Evolutionary conservation across 768 basidiomycete genomes (phyloP), one percentile per base, ranked within the genome.

Genomic region (Hygrophoropsis aurantiaca): DNA sequence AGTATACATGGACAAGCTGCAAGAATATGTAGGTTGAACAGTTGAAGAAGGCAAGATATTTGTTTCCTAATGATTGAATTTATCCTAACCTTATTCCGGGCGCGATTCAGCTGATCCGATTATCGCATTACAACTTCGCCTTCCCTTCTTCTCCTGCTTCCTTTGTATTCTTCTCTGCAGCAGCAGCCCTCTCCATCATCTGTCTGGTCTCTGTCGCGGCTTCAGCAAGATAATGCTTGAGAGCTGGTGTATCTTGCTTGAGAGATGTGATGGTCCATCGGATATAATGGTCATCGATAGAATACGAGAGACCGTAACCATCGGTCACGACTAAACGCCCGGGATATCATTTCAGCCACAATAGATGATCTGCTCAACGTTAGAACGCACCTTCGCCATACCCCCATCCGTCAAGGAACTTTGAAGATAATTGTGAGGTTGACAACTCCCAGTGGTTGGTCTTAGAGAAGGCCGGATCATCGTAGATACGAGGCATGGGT

Each of bases 381-480:
- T 19, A 47, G 7, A 20, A 66, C 78, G 53, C 49, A 90, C 90
- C 90, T 78, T 95, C 91, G 7, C 94, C 93, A 61, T 97, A 97
- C 11, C 95, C 97, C 95, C 95, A 98, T 18, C 93, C 93, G 56
- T 94, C 90, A 26, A 99, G 72, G 65, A 78, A 94, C 42, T 74
- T 75, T 36, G 82, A 85, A 41, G 84, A 86, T 47, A 98, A 71
- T 67, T 97, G 90, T 52, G 85, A 87, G 16, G 97, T 99, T 33
- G 85, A 90, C 55, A 98, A 71, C 67, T 95, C 89, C 97, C 97
- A 99, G 65, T 95, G 89, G 51, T 65, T 81, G 36, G 85, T 88
- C 63, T 74, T 75, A 6, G 72, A 58, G 59, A 77, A 95, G 7
- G 86, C 82, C 44, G 69, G 67, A 58, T 97, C 93, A 40, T 60